Evolutionary conservation across 1,284 basidiomycete species (phyloP).

Genomic region (Cutaneotrichosporon spelunceum): DNA sequence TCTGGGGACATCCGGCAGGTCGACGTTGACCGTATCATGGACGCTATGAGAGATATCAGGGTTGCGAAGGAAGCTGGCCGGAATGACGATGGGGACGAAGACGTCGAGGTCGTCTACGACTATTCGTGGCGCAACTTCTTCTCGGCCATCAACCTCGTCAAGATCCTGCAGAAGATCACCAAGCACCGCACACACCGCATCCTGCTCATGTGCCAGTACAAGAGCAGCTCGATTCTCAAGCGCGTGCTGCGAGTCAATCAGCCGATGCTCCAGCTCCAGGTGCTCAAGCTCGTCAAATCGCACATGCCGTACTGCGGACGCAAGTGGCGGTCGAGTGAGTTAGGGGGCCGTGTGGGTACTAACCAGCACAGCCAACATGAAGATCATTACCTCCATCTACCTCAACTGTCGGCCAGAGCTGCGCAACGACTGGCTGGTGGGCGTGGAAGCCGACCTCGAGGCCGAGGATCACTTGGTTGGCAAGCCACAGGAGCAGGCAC

Average conservation of each 20-base stretch:
- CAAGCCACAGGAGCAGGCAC: constrained; percentile 92
- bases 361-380: constrained; percentile 83
- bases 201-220: constrained; percentile 95
- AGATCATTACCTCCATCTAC: constrained; percentile 98
- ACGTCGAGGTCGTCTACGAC: constrained; percentile 84
- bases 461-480: constrained; percentile 57
- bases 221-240: constrained; percentile 95
- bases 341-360: not conserved
- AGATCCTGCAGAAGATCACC: constrained; percentile 96
- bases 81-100: no score
- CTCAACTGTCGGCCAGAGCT: constrained; percentile 94
- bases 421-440: constrained; percentile 95
- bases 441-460: constrained; percentile 86
- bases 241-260: constrained; percentile 90
- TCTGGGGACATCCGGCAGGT: no score
- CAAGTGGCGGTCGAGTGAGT: constrained; percentile 93
- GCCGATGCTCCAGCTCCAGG: constrained; percentile 87
- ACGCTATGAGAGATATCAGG: no score
- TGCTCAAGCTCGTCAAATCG: constrained; percentile 97
- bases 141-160: constrained; percentile 95
- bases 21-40: no score
- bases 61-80: no score
- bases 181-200: constrained; percentile 93
- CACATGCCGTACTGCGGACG: constrained; percentile 98
- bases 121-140: constrained; percentile 99